Percentiles rank a stretch among this genome's conserved stretches.
Conservation (phyloP, 2,329 filamentous ascomycete genomes). For the Parastagonospora avenae region DNA sequence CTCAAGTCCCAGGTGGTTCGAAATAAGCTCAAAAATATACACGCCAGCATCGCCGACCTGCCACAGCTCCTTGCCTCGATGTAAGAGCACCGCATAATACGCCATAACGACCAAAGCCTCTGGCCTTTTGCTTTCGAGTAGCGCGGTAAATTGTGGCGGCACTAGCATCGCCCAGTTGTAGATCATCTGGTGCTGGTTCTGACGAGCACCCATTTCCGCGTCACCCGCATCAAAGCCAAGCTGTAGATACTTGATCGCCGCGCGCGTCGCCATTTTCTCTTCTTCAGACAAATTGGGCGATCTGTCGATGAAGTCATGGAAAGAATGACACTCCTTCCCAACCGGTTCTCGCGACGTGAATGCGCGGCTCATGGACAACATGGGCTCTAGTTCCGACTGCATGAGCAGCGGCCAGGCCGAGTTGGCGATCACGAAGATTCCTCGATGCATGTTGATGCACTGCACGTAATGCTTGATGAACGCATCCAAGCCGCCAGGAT, state of each 20-base stretch:
- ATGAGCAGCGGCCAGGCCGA: slow-evolving; percentile 32
- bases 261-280: slow-evolving; percentile 29
- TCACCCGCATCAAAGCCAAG: slow-evolving; percentile 25
- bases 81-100: slow-evolving; percentile 57
- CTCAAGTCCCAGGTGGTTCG: slow-evolving; percentile 50
- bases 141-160: slow-evolving; percentile 40
- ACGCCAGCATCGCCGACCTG: slow-evolving; percentile 25
- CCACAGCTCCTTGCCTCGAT: slow-evolving; percentile 34
- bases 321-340: slow-evolving; percentile 27
- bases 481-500: slow-evolving; percentile 17
- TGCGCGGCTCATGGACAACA: slow-evolving; percentile 20
- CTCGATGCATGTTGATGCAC: slow-evolving; percentile 28
- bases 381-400: slow-evolving; percentile 31
- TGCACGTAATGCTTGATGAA: slow-evolving; percentile 40
- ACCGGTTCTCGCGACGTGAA: slow-evolving; percentile 22
- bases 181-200: slow-evolving; percentile 28
- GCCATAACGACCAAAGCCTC: slow-evolving; percentile 57
- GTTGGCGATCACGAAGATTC: slow-evolving; percentile 20
- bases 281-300: slow-evolving; percentile 12
- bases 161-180: slow-evolving; percentile 48
- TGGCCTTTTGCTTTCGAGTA: slow-evolving; percentile 44
- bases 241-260: slow-evolving; percentile 30
- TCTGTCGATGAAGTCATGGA: slow-evolving; percentile 24
- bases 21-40: slow-evolving; percentile 53
- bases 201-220: slow-evolving; percentile 1